Evolutionary conservation across 1,139 yeast species (phyloP).

Genomic region (Scheffersomyces quercinus): DNA sequence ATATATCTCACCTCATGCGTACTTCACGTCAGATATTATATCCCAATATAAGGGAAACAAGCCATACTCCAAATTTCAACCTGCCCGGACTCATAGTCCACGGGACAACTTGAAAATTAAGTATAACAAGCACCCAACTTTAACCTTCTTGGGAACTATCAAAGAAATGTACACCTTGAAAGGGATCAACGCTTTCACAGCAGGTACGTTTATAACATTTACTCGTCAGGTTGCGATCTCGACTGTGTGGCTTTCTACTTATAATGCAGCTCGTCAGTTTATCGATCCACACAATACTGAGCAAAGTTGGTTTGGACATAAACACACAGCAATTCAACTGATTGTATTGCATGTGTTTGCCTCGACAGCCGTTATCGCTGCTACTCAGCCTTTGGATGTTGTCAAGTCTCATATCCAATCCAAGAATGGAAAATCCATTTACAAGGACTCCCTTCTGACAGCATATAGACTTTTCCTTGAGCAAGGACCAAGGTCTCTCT

Average conservation of each 20-base stretch:
- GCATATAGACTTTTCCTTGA: constrained; percentile 68
- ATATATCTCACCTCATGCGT: constrained; percentile 48
- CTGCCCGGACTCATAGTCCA: constrained; percentile 14
- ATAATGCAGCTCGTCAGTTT: constrained; percentile 72
- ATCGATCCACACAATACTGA: constrained; percentile 56
- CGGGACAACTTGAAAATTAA: constrained; percentile 31
- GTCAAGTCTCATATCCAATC: constrained; percentile 88
- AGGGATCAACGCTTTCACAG: constrained; percentile 76
- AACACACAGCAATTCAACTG: constrained; percentile 42
- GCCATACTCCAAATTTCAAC: constrained; percentile 23
- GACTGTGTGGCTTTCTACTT: constrained; percentile 81
- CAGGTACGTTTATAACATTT: constrained; percentile 80
- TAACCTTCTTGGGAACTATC: constrained; percentile 52
- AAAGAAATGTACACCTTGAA: constrained; percentile 71
- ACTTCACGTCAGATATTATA: constrained; percentile 37
- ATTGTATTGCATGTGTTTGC: constrained; percentile 56
- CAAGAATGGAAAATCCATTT: constrained; percentile 60
- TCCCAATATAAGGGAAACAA: constrained; percentile 29
- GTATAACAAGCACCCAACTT: constrained; percentile 56
- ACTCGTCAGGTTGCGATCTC: constrained; percentile 78
- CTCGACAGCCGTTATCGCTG: constrained; percentile 66
- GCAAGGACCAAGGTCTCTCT: constrained; percentile 66
- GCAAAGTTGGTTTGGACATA: constrained; percentile 50
- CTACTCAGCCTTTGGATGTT: constrained; percentile 91
- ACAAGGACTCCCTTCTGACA: constrained; percentile 71